Evolutionary conservation across 2,329 filamentous ascomycete species (phyloP).

Genomic region (Tolypocladium tropicale): DNA sequence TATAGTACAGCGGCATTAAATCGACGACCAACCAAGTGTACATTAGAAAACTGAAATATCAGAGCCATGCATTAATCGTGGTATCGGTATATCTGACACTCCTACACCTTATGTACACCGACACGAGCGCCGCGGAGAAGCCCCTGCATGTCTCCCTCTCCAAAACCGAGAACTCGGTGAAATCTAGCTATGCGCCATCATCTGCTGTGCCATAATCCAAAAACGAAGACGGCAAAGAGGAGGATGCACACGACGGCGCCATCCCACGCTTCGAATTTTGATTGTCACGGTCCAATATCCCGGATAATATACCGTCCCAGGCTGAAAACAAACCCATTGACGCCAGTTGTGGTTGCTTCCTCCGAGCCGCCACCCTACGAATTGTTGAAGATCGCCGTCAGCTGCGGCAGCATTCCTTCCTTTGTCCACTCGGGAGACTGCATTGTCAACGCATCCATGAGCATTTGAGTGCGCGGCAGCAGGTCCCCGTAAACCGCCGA

Average conservation of each 20-base stretch:
- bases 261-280: not conserved
- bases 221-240: not conserved
- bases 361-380: constrained; percentile 6
- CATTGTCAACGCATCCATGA: constrained; percentile 59
- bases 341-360: constrained; percentile 31
- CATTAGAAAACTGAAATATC: constrained; percentile 4
- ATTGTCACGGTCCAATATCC: not conserved
- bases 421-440: constrained; percentile 50
- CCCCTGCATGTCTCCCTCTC: constrained; percentile 4
- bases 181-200: constrained; percentile 13
- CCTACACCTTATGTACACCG: constrained; percentile 14
- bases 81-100: constrained; percentile 13
- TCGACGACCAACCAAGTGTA: constrained; percentile 6
- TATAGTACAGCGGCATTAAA: constrained; percentile 5
- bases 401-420: constrained; percentile 56
- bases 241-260: not conserved
- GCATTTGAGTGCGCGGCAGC: constrained; percentile 54
- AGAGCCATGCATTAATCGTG: constrained; percentile 8
- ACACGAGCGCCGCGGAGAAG: constrained; percentile 2
- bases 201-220: constrained; percentile 5
- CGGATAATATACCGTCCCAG: not conserved
- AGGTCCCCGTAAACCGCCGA: constrained; percentile 47
- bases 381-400: constrained; percentile 44
- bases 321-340: not conserved
- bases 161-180: constrained; percentile 8